Conservation (phyloP, 768 basidiomycete genomes). For the Obba rivulosa region DNA sequence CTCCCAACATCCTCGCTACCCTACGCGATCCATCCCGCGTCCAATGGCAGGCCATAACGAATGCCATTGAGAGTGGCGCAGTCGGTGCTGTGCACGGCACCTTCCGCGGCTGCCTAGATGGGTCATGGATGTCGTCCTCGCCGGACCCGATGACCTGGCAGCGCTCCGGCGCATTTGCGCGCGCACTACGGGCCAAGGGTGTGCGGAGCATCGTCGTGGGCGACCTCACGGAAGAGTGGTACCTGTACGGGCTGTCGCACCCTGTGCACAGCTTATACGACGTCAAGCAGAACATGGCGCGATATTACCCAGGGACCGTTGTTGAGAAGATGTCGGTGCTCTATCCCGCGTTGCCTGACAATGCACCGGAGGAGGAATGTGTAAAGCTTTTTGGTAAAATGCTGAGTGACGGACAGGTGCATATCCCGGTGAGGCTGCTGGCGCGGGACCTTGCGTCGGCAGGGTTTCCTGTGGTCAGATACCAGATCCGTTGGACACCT, state of each 20-base stretch:
- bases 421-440: conserved; percentile 61
- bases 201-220: conserved; percentile 61
- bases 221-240: conserved; percentile 73
- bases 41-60: conserved; percentile 45
- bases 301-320: conserved; percentile 53
- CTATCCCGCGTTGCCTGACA: conserved; percentile 37
- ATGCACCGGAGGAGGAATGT: conserved; percentile 38
- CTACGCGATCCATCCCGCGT: conserved; percentile 46
- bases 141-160: conserved; percentile 69
- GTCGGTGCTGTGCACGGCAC: conserved; percentile 52
- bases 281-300: conserved; percentile 48
- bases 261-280: conserved; percentile 46
- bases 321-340: conserved; percentile 39
- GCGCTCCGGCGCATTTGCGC: conserved; percentile 52
- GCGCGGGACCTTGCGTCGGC: conserved; percentile 50
- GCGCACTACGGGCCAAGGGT: conserved; percentile 48
- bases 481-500: conserved; percentile 66
- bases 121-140: conserved; percentile 47
- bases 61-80: conserved; percentile 52
- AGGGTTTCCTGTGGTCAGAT: conserved; percentile 62
- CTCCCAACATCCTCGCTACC: conserved; percentile 40
- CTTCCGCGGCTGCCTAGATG: conserved; percentile 63
- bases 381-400: conserved; percentile 52
- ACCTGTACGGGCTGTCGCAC: conserved; percentile 67
- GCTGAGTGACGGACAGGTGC: conserved; percentile 56